Conservation (phyloP, 2,329 filamentous ascomycete genomes). For the Trichoderma sp. region DNA sequence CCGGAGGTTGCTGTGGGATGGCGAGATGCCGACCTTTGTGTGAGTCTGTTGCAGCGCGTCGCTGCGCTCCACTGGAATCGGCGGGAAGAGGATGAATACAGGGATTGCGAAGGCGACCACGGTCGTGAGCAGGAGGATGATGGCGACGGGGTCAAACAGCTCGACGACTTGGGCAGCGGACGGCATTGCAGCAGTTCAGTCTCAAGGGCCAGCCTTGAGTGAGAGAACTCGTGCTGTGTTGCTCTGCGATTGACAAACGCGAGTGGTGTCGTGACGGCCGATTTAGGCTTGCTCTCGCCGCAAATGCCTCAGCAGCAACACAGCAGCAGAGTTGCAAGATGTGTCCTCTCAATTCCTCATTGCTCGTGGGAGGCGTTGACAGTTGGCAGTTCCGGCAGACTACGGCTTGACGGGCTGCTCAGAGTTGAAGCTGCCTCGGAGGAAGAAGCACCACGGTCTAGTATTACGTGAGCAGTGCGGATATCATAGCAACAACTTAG, state of each 20-base stretch:
- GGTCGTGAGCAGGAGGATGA: conserved; percentile 49
- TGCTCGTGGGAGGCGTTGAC: neutral
- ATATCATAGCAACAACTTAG: neutral
- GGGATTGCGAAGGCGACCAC: conserved; percentile 56
- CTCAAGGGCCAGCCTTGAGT: conserved; percentile 14
- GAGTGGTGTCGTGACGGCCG: neutral
- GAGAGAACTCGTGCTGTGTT: neutral
- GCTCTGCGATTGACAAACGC: neutral
- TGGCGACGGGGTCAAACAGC: conserved; percentile 38
- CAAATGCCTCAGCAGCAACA: neutral
- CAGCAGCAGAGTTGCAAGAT: neutral
- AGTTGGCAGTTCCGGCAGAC: neutral
- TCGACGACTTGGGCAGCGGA: conserved; percentile 33
- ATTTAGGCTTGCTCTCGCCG: neutral
- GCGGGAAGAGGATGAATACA: conserved; percentile 57
- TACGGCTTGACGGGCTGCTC: neutral
- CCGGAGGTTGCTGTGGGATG: conserved; percentile 44
- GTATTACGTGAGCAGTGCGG: conserved; percentile 20
- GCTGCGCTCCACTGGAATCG: conserved; percentile 54
- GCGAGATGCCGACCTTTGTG: conserved; percentile 49
- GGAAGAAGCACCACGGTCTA: neutral
- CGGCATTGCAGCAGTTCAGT: conserved; percentile 30
- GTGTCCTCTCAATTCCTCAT: neutral
- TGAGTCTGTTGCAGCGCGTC: conserved; percentile 61
- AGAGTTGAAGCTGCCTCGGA: neutral